Percentiles rank a stretch among this genome's conserved stretches.
These are phyloP conservation scores for Pythium brassicae DNA, from an alignment of 352 stramenopile species.

Conservation along the genomic window DNA sequence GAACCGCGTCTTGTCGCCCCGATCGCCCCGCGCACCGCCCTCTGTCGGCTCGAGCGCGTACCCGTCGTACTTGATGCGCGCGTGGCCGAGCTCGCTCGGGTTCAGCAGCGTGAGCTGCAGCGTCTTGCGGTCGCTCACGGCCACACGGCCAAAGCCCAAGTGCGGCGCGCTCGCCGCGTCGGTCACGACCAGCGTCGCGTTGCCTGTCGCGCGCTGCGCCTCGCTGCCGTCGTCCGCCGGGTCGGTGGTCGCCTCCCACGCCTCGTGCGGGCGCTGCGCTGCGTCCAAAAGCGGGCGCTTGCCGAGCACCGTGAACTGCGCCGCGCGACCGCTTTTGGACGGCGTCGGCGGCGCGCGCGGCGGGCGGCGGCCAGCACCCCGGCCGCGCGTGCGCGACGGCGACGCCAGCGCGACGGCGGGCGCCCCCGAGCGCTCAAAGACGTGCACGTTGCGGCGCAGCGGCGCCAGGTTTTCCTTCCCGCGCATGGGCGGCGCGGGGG, in stretches of 20 bases:
- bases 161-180: constrained; percentile 32
- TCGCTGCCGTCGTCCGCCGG: not conserved
- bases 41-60: constrained; percentile 31
- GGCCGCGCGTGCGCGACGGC: not conserved
- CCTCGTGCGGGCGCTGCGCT: not conserved
- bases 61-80: constrained; percentile 67
- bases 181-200: constrained; percentile 39
- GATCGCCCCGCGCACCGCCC: constrained; percentile 1
- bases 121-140: constrained; percentile 39
- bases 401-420: not conserved
- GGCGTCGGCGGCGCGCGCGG: constrained; percentile 11
- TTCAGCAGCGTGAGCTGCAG: constrained; percentile 54
- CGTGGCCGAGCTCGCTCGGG: constrained; percentile 48
- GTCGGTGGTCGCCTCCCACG: too few relatives aligned
- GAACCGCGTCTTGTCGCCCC: constrained; percentile 34
- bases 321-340: not conserved
- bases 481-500: not conserved
- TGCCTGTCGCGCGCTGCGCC: not conserved
- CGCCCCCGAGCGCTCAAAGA: constrained; percentile 4
- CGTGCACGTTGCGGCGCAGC: constrained; percentile 11
- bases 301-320: constrained; percentile 15
- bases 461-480: constrained; percentile 24
- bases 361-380: too few relatives aligned
- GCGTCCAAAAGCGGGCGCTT: constrained; percentile 10
- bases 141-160: constrained; percentile 51